A percentile compares a stretch with the other conserved stretches of the same genome.
These are phyloP conservation scores for Cylindrotheca closterium DNA, from an alignment of 108 stramenopile species.

Conservation along the genomic window DNA sequence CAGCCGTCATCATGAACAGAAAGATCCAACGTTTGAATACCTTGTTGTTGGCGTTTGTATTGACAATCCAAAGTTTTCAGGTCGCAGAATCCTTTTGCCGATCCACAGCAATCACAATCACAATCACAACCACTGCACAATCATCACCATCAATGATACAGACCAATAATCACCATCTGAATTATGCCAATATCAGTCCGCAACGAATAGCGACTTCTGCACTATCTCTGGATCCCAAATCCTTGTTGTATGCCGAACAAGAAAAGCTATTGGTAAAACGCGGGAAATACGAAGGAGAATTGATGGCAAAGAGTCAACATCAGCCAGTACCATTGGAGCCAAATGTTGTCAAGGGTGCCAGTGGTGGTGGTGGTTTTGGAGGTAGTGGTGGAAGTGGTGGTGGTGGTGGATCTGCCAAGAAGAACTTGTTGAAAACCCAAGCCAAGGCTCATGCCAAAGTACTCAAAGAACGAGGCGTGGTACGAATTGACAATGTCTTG, in stretches of 20 bases:
- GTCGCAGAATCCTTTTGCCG: too few relatives aligned
- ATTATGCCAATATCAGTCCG: too few relatives aligned
- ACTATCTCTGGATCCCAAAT: neutral
- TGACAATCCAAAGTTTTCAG: too few relatives aligned
- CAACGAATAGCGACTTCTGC: neutral
- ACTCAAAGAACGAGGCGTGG: constrained; percentile 63
- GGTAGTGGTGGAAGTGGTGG: constrained; percentile 6
- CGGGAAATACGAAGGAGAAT: constrained; percentile 51
- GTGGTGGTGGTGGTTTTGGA: constrained; percentile 53
- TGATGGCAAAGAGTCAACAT: constrained; percentile 19
- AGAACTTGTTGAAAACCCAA: constrained; percentile 37
- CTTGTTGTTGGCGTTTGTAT: too few relatives aligned
- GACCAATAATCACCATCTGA: too few relatives aligned
- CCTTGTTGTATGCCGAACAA: constrained; percentile 68
- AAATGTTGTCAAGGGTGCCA: constrained; percentile 36
- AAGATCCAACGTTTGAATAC: too few relatives aligned
- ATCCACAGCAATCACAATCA: neutral
- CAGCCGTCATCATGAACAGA: too few relatives aligned
- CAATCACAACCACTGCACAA: too few relatives aligned
- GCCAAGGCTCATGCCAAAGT: constrained; percentile 60
- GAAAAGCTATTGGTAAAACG: constrained; percentile 62
- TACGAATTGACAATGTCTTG: constrained; percentile 74
- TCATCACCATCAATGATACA: too few relatives aligned
- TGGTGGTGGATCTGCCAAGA: constrained; percentile 6
- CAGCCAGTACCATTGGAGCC: constrained; percentile 25